A percentile compares a stretch with the other conserved stretches of the same genome.
These are phyloP conservation scores for Aureoboletus auriporus DNA, from an alignment of 768 basidiomycete species.

Conservation along the genomic window DNA sequence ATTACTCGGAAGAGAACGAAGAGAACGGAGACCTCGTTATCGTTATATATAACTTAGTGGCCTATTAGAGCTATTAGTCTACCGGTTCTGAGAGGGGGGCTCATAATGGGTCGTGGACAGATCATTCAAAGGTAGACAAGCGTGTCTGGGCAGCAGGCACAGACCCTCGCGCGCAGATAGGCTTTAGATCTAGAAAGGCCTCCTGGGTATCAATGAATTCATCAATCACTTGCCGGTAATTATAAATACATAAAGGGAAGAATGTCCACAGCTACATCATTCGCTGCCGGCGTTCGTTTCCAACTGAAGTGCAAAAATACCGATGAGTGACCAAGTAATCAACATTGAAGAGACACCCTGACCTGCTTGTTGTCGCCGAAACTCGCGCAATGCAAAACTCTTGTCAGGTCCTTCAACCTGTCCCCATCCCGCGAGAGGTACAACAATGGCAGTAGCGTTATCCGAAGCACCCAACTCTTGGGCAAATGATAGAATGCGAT, in stretches of 20 bases:
- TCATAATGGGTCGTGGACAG: conserved; percentile 79
- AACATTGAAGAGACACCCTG: conserved; percentile 10
- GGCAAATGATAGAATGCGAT: conserved; percentile 77
- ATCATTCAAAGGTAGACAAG: conserved; percentile 78
- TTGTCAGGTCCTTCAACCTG: conserved; percentile 72
- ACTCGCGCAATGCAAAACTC: conserved; percentile 81
- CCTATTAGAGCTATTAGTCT: too few species aligned
- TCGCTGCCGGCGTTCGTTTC: conserved; percentile 56
- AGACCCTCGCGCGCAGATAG: conserved; percentile 86
- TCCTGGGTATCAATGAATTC: too few species aligned
- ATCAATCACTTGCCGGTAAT: too few species aligned
- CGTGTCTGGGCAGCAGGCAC: conserved; percentile 95
- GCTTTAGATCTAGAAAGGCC: conserved; percentile 17
- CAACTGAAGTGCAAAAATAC: conserved; percentile 37
- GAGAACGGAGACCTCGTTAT: too few species aligned
- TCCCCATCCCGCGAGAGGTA: conserved; percentile 93
- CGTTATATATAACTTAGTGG: too few species aligned
- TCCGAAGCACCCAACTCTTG: conserved; percentile 83
- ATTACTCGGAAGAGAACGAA: too few species aligned
- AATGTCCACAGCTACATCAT: conserved; percentile 46
- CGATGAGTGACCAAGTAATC: conserved; percentile 1
- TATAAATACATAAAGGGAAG: background rate
- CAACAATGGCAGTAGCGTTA: conserved; percentile 86
- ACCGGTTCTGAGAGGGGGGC: conserved; percentile 51
- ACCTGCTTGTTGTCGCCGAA: conserved; percentile 66